Evolutionary conservation across 2,329 filamentous ascomycete species (phyloP).

Genomic region (Scedosporium aurantiacum): DNA sequence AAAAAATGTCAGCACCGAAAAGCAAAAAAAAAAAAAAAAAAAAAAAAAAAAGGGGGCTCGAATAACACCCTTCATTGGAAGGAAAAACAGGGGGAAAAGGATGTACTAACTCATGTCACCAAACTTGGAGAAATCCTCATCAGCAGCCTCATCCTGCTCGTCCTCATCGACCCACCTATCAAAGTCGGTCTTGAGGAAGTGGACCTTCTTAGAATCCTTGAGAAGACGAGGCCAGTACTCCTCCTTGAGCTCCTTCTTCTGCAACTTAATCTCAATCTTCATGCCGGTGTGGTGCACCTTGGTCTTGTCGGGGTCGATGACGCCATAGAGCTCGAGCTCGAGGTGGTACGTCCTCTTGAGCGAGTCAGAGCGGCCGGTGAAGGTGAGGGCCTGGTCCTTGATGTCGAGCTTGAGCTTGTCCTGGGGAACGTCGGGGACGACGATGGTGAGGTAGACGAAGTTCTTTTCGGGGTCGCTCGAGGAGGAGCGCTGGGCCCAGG

Average conservation of each 20-base stretch:
- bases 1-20: constrained; percentile 16
- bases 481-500: constrained; percentile 96
- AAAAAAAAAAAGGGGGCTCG: not conserved
- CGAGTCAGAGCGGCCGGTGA: constrained; percentile 70
- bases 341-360: constrained; percentile 83
- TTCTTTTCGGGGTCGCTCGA: constrained; percentile 72
- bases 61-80: not conserved
- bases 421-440: constrained; percentile 71
- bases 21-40: not conserved
- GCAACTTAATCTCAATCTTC: constrained; percentile 79
- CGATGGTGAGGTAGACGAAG: constrained; percentile 87
- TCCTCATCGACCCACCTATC: constrained; percentile 99
- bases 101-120: constrained; percentile 50
- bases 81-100: constrained; percentile 8
- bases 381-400: constrained; percentile 64
- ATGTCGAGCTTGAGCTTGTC: constrained; percentile 72
- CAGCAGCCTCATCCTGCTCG: constrained; percentile 82
- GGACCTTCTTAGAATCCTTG: constrained; percentile 79
- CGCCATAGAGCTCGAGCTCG: constrained; percentile 75
- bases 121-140: constrained; percentile 66
- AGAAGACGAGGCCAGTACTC: constrained; percentile 94
- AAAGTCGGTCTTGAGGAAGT: constrained; percentile 98
- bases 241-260: constrained; percentile 92
- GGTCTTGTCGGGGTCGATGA: constrained; percentile 77
- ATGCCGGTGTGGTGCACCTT: constrained; percentile 82